Conservation (phyloP, 208 protist species). For the Trypanosoma scelopori region DNA sequence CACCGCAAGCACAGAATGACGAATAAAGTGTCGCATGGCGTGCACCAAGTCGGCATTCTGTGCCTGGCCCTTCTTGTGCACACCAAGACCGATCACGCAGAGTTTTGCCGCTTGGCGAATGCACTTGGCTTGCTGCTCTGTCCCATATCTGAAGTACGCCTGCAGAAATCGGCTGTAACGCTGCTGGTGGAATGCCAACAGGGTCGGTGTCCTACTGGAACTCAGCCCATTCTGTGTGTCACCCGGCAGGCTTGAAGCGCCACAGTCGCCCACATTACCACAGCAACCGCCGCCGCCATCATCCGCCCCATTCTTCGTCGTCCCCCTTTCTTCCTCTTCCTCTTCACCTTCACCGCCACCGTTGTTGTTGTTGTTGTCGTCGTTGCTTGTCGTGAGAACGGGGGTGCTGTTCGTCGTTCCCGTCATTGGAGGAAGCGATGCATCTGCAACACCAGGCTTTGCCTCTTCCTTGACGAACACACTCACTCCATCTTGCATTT, state of each 20-base stretch:
- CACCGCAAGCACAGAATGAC: constrained; percentile 80
- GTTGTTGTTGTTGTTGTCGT: background rate
- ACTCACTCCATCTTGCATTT: constrained; percentile 1
- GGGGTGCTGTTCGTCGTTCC: background rate
- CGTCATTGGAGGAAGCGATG: background rate
- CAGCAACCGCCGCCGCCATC: too few species aligned
- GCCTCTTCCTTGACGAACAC: constrained; percentile 1
- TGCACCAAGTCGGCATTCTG: constrained; percentile 31
- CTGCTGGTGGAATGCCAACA: constrained; percentile 46
- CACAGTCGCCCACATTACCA: background rate
- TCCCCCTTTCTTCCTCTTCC: too few species aligned
- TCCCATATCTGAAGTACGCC: constrained; percentile 62
- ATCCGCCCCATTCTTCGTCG: too few species aligned
- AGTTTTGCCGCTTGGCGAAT: constrained; percentile 49
- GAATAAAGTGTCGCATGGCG: constrained; percentile 44
- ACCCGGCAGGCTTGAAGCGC: background rate
- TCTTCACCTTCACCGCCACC: too few species aligned
- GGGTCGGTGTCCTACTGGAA: background rate
- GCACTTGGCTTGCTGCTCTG: constrained; percentile 36
- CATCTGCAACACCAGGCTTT: constrained; percentile 1
- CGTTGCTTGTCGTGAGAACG: background rate
- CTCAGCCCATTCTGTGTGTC: background rate
- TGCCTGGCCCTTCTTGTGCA: constrained; percentile 15
- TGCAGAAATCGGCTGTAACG: constrained; percentile 71
- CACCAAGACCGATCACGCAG: constrained; percentile 58